A percentile compares a stretch with the other conserved stretches of the same genome.
phyloP scores from a whole-genome alignment of 225 moss, liverwort and hornwort genomes.

The Bryum argenteum region DNA sequence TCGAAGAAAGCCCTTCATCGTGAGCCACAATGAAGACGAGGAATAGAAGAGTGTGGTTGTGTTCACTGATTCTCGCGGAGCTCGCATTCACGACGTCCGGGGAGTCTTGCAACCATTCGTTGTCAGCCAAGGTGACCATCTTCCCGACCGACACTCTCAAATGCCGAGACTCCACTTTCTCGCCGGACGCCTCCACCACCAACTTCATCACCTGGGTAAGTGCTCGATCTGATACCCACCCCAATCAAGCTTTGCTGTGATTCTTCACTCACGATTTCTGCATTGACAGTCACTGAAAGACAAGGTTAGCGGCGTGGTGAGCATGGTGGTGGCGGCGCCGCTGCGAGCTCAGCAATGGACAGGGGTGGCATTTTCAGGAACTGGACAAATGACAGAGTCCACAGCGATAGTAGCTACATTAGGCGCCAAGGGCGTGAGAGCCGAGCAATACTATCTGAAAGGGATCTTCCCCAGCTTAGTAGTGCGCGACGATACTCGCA shows the following conservation, averaged over 20 bases:
- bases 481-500: not conserved
- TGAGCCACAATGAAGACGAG: conserved; percentile 11
- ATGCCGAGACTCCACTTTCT: conserved; percentile 22
- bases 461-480: not conserved
- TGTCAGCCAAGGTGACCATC: conserved; percentile 18
- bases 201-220: conserved; percentile 33
- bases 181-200: conserved; percentile 9
- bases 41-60: conserved; percentile 11
- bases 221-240: not conserved
- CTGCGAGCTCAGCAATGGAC: conserved; percentile 19
- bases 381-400: conserved; percentile 25
- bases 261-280: too few species aligned
- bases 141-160: conserved; percentile 17
- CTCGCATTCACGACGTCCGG: conserved; percentile 9
- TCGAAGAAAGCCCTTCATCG: too few species aligned
- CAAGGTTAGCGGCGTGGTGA: conserved; percentile 24
- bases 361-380: conserved; percentile 36
- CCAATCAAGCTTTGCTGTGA: not conserved
- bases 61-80: conserved; percentile 3
- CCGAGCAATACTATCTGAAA: conserved; percentile 11
- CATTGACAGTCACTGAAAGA: conserved; percentile 27
- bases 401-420: conserved; percentile 34
- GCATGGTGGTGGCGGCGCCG: conserved; percentile 35
- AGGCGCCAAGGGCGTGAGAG: not conserved
- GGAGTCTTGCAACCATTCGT: not conserved